Percentiles rank a stretch among this genome's conserved stretches.
Conservation (phyloP, 345 rosid species). For the Populus ilicifolia region DNA sequence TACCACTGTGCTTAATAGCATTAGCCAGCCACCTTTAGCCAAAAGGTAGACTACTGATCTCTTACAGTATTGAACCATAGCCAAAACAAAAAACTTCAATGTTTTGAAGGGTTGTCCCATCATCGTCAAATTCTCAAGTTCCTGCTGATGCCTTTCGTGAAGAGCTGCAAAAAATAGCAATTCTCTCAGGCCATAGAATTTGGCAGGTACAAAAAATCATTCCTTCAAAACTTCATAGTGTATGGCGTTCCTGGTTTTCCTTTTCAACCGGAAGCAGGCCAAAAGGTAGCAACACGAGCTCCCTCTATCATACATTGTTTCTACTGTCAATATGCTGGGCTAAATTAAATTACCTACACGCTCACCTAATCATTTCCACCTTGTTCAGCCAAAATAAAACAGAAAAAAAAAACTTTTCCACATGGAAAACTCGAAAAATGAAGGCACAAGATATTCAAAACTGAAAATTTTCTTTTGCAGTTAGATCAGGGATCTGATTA, state of each 20-base stretch:
- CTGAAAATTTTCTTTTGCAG: not conserved
- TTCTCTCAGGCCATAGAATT: not conserved
- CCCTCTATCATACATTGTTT: not conserved
- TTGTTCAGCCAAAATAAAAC: not conserved
- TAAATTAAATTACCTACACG: not conserved
- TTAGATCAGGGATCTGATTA: not conserved
- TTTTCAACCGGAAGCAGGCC: too few species aligned
- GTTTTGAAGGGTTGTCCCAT: slow-evolving; percentile 71
- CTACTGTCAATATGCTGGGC: not conserved
- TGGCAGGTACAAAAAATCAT: not conserved
- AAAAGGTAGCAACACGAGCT: not conserved
- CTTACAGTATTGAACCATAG: slow-evolving; percentile 53
- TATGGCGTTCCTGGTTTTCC: not conserved
- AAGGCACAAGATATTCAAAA: not conserved
- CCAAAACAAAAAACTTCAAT: slow-evolving; percentile 59
- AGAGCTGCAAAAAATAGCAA: slow-evolving; percentile 40
- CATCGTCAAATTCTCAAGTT: slow-evolving; percentile 65
- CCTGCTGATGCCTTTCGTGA: slow-evolving; percentile 58
- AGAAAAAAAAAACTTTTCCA: too few species aligned
- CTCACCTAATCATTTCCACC: not conserved
- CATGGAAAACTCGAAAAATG: not conserved
- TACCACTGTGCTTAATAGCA: slow-evolving; percentile 45
- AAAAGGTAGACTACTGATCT: slow-evolving; percentile 46
- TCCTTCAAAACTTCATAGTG: not conserved
- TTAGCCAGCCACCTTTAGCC: slow-evolving; percentile 68